A percentile compares a stretch with the other conserved stretches of the same genome.
phyloP scores from a whole-genome alignment of 2,329 filamentous ascomycete genomes.

The Fusarium lateritium region DNA sequence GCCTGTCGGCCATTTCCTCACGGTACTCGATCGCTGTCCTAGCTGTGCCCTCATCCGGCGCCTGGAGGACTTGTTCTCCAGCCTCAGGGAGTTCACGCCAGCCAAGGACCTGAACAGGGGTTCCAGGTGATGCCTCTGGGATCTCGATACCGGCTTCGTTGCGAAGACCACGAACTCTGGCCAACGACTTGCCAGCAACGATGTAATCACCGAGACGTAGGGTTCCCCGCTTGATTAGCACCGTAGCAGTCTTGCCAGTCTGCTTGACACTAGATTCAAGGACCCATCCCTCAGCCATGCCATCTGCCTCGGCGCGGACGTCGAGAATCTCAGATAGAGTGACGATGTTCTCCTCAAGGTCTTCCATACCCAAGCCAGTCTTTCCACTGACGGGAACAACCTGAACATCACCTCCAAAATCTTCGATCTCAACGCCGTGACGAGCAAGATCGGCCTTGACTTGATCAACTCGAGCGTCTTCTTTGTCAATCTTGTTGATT shows the following conservation, averaged over 20 bases:
- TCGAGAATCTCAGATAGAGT: slow-evolving; percentile 92
- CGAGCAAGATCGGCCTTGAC: slow-evolving; percentile 90
- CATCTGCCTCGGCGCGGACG: slow-evolving; percentile 83
- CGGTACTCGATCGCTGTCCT: slow-evolving; percentile 85
- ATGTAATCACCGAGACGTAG: slow-evolving; percentile 85
- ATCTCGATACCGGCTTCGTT: slow-evolving; percentile 87
- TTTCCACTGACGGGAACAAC: slow-evolving; percentile 93
- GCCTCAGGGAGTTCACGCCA: slow-evolving; percentile 88
- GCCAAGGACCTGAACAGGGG: slow-evolving; percentile 92
- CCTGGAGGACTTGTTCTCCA: slow-evolving; percentile 90
- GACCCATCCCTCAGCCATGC: slow-evolving; percentile 91
- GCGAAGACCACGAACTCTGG: slow-evolving; percentile 84
- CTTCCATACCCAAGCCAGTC: slow-evolving; percentile 91
- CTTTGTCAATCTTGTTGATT: slow-evolving; percentile 97
- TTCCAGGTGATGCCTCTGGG: slow-evolving; percentile 84
- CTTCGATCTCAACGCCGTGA: slow-evolving; percentile 91
- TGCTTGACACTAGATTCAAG: slow-evolving; percentile 92
- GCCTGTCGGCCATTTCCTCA: slow-evolving; percentile 77
- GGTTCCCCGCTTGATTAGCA: slow-evolving; percentile 90
- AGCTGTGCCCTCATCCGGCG: slow-evolving; percentile 82
- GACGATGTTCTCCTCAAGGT: slow-evolving; percentile 91
- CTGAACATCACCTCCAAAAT: slow-evolving; percentile 94
- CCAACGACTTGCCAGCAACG: slow-evolving; percentile 90
- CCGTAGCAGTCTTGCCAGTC: slow-evolving; percentile 86
- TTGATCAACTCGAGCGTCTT: slow-evolving; percentile 81